Evolutionary conservation across 2,329 filamentous ascomycete species (phyloP).

Genomic region (Ambrosiella xylebori): DNA sequence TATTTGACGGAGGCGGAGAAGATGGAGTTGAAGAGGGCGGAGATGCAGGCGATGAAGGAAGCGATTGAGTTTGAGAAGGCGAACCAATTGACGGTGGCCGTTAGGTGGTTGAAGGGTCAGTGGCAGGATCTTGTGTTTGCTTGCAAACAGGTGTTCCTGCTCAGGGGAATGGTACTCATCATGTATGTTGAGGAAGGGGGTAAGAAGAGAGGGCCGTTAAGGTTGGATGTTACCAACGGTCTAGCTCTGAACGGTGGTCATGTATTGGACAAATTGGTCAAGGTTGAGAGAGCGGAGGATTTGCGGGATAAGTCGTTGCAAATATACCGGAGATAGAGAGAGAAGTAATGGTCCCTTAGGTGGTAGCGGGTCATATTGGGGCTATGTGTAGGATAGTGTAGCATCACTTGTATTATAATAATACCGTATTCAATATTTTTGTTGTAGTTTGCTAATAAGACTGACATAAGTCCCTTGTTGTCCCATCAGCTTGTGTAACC

Average conservation of each 20-base stretch:
- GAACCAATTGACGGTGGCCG: constrained; percentile 40
- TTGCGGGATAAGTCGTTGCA: constrained; percentile 1
- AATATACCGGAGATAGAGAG: constrained; percentile 4
- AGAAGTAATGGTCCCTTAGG: neutral
- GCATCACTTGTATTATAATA: neutral
- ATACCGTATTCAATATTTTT: too few relatives aligned
- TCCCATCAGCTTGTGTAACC: too few relatives aligned
- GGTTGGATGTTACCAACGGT: constrained; percentile 39
- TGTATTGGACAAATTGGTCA: constrained; percentile 38
- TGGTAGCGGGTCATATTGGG: neutral
- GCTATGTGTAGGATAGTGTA: neutral
- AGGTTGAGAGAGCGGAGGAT: constrained; percentile 8
- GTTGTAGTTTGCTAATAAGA: too few relatives aligned
- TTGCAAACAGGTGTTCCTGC: constrained; percentile 29
- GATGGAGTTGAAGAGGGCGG: constrained; percentile 19
- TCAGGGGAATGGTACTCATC: neutral
- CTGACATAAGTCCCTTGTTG: too few relatives aligned
- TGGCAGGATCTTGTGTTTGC: constrained; percentile 22
- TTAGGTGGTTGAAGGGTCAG: constrained; percentile 29
- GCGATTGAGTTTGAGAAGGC: constrained; percentile 34
- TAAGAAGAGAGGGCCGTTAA: constrained; percentile 29
- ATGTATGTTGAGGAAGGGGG: constrained; percentile 17
- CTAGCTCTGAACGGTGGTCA: constrained; percentile 42
- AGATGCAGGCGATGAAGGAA: constrained; percentile 23
- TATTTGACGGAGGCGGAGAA: constrained; percentile 22